These are phyloP conservation scores for Ophiostoma australiae DNA, from an alignment of 2,329 filamentous ascomycete genomes.

Conservation along the genomic window DNA sequence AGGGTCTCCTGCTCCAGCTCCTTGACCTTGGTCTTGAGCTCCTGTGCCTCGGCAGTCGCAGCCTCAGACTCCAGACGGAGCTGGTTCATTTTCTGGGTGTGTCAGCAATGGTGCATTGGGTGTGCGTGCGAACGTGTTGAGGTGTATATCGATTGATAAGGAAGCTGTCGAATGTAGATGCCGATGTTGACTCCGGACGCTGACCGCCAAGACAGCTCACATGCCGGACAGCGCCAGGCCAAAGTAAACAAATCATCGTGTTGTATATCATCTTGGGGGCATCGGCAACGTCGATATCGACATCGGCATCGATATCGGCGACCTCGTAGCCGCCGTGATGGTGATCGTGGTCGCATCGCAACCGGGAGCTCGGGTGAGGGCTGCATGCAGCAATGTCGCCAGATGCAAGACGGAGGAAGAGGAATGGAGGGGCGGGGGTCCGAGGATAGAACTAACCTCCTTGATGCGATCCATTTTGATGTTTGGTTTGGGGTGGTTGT, in stretches of 20 bases:
- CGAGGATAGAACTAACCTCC: conserved; percentile 58
- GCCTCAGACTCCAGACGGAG: conserved; percentile 94
- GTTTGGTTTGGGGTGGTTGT: conserved; percentile 7
- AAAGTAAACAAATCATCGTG: neutral
- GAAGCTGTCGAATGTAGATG: neutral
- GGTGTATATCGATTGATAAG: neutral
- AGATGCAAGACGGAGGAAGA: conserved; percentile 18
- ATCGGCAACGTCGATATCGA: neutral
- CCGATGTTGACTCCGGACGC: neutral
- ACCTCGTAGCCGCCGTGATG: neutral
- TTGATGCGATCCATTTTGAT: conserved; percentile 79
- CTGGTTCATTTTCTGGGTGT: conserved; percentile 78
- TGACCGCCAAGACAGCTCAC: conserved; percentile 4
- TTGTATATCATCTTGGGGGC: neutral
- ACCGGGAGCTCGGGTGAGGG: neutral
- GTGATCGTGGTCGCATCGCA: neutral
- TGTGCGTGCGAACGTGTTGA: neutral
- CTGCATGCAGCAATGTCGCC: neutral
- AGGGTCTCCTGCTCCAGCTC: conserved; percentile 89
- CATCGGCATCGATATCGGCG: neutral
- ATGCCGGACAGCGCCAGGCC: neutral
- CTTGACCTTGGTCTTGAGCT: conserved; percentile 84
- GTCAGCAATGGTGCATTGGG: neutral
- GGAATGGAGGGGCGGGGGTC: conserved; percentile 1
- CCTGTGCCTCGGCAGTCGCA: conserved; percentile 73